These are phyloP conservation scores for Vishniacozyma victoriae DNA, from an alignment of 768 basidiomycete species.

Conservation along the genomic window DNA sequence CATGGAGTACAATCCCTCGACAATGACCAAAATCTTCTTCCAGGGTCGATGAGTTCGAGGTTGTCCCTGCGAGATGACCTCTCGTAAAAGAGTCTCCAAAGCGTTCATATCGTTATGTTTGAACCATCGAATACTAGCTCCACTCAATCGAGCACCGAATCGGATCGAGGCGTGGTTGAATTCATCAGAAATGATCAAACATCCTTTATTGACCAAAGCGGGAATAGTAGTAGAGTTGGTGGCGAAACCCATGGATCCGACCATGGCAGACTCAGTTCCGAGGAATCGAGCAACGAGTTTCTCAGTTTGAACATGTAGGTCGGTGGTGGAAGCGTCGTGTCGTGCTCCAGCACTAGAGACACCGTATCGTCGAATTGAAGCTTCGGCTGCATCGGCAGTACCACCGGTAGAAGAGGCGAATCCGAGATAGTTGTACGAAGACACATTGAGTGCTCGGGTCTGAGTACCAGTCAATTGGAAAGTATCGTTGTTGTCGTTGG, in stretches of 20 bases:
- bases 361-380: conserved; percentile 72
- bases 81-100: conserved; percentile 72
- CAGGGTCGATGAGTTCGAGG: conserved; percentile 97
- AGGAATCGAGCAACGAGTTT: conserved; percentile 82
- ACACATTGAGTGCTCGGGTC: conserved; percentile 89
- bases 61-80: conserved; percentile 94
- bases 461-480: conserved; percentile 64
- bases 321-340: conserved; percentile 76
- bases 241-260: conserved; percentile 69
- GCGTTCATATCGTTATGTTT: conserved; percentile 91
- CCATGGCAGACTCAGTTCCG: conserved; percentile 81
- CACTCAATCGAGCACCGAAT: conserved; percentile 80
- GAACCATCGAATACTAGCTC: conserved; percentile 84
- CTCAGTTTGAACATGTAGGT: conserved; percentile 75
- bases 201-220: conserved; percentile 81
- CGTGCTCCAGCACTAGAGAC: conserved; percentile 69
- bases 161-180: conserved; percentile 93
- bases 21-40: conserved; percentile 93
- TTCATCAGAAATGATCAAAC: conserved; percentile 93
- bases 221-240: conserved; percentile 69
- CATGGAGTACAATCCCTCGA: conserved; percentile 97
- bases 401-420: conserved; percentile 90
- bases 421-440: conserved; percentile 98
- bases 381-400: conserved; percentile 90
- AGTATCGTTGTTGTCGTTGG: conserved; percentile 72